Base-by-base conservation (phyloP, 164 flowering plant species). In the Saururus chinensis region DNA sequence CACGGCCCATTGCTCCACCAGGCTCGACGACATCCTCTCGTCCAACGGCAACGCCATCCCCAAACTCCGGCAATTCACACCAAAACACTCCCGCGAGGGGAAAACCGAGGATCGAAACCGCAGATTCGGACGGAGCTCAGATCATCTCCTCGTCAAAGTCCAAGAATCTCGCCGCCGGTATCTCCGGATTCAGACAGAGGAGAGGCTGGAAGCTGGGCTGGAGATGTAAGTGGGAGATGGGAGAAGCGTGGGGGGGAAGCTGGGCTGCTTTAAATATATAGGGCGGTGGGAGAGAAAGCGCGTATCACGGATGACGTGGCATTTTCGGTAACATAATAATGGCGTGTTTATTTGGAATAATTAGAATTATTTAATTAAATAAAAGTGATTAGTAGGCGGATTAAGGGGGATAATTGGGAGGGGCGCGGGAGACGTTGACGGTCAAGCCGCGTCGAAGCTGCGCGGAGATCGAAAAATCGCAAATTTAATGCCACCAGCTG, bases 301-400 rank as follows among this genome's bases (percentile, higher is more conserved):
- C 85, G 87, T 86, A 60, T 51, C 25, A 63, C 56, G 76, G 76
- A 79, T 75, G 86, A 82, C 87, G 89, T 75, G 84, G 77, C 81
- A 25, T 6, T n/a, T n/a, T n/a, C n/a, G n/a, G n/a, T n/a, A n/a
- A n/a, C n/a, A n/a, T n/a, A n/a, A n/a, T n/a, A n/a, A n/a, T n/a
- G n/a, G n/a, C n/a, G n/a, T n/a, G n/a, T n/a, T n/a, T n/a, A n/a
- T n/a, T n/a, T n/a, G n/a, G n/a, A n/a, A n/a, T n/a, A n/a, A n/a
- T n/a, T n/a, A n/a, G n/a, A n/a, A n/a, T n/a, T n/a, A n/a, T n/a
- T n/a, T n/a, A n/a, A n/a, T n/a, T n/a, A n/a, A n/a, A n/a, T n/a
- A n/a, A n/a, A n/a, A n/a, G n/a, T n/a, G n/a, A n/a, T n/a, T 63
- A 59, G 51, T 0, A 9, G 52, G n/a, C 8, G 53, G 53, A 30